Conservation (phyloP, 139 green algal genomes). For the Micractinium conductrix region DNA sequence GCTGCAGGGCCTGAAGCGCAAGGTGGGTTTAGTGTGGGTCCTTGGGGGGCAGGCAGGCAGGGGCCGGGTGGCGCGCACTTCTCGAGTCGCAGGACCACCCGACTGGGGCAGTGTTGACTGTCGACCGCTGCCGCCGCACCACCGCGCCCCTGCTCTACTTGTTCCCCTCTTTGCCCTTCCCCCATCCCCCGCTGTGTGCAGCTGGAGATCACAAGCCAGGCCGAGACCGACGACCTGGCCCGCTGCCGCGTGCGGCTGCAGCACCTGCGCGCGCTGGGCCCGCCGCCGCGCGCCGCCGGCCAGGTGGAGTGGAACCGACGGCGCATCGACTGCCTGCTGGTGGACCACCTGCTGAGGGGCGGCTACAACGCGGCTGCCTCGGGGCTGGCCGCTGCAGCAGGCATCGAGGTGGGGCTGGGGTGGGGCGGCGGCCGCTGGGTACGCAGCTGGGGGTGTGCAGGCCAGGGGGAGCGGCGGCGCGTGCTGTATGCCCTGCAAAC, state of each 20-base stretch:
- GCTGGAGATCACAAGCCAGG: constrained; percentile 61
- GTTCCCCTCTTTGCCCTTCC: too few relatives aligned
- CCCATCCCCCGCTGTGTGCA: constrained; percentile 23
- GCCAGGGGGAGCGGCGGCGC: too few relatives aligned
- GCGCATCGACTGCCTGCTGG: constrained; percentile 75
- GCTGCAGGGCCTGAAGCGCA: constrained; percentile 79
- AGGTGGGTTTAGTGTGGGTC: constrained; percentile 49
- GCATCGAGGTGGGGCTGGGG: constrained; percentile 29
- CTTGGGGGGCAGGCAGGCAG: too few relatives aligned
- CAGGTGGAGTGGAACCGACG: constrained; percentile 70
- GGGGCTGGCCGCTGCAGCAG: background rate
- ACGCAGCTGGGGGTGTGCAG: background rate
- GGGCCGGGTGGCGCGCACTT: too few relatives aligned
- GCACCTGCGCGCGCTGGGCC: constrained; percentile 59
- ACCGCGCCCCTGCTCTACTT: too few relatives aligned
- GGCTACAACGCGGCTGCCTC: constrained; percentile 61
- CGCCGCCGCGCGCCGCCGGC: constrained; percentile 17
- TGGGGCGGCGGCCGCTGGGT: too few relatives aligned
- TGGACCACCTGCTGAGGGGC: constrained; percentile 82
- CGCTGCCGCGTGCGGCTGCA: constrained; percentile 70
- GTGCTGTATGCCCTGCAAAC: too few relatives aligned
- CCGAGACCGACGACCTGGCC: constrained; percentile 66
- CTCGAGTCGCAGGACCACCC: too few relatives aligned
- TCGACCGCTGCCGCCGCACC: too few relatives aligned
- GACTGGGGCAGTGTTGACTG: too few relatives aligned